Conservation (phyloP, 140 eudicot species). For the Oenanthe javanica region DNA sequence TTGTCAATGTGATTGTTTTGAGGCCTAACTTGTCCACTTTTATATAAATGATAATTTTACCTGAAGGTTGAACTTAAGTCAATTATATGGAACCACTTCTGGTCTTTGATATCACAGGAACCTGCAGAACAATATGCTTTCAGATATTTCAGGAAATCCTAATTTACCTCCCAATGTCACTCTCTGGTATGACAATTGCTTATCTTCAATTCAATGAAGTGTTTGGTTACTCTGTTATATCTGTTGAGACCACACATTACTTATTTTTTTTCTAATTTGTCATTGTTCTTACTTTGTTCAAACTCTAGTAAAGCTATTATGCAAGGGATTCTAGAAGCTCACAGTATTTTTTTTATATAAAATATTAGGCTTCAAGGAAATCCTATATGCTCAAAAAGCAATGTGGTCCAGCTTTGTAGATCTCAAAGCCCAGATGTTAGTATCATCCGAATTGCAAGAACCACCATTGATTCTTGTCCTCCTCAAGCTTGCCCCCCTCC, state of each 20-base stretch:
- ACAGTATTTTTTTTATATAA: background rate
- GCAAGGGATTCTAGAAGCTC: background rate
- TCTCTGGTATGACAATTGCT: conserved; percentile 45
- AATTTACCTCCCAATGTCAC: conserved; percentile 51
- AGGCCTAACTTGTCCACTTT: background rate
- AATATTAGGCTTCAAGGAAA: conserved; percentile 72
- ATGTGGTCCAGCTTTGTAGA: conserved; percentile 33
- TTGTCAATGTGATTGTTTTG: background rate
- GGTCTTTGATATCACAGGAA: conserved; percentile 52
- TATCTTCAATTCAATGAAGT: background rate
- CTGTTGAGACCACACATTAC: background rate
- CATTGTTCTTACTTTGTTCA: background rate
- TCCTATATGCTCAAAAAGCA: conserved; percentile 52
- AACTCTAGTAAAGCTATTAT: background rate
- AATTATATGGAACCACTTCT: background rate
- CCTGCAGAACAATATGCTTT: conserved; percentile 50
- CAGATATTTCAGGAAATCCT: conserved; percentile 60
- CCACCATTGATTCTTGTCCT: conserved; percentile 33
- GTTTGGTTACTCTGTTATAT: background rate
- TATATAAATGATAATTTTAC: background rate
- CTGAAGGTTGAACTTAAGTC: background rate
- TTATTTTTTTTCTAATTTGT: background rate
- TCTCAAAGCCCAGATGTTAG: conserved; percentile 23
- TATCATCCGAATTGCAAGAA: conserved; percentile 27
- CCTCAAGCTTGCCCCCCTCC: conserved; percentile 44